Base-by-base conservation (phyloP, 805 yeast genomes). In the Teunomyces tritomae region DNA sequence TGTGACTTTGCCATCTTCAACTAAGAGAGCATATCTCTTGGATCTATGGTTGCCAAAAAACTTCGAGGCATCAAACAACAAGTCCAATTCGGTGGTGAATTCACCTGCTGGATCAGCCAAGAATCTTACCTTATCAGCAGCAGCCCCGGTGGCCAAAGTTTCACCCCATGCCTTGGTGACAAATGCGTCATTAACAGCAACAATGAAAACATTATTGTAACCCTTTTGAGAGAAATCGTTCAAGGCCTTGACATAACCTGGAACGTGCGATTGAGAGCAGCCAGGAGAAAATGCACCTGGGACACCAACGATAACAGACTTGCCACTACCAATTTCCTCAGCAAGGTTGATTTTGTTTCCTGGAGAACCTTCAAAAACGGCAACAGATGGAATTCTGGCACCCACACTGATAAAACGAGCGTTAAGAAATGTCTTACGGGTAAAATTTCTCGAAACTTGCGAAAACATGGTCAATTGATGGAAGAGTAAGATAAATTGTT, bases 101-200 rank as follows among this genome's bases (percentile, higher is more conserved):
- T 81, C 84, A 24, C 86, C 96, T 47, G 72, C 67, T n/a, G 94
- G 84, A 65, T 90, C 97, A 36, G 96, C 89, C 54, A 89, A 73
- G 63, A 86, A 79, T 47, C 78, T 75, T 46, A 84, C 67, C 46
- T 70, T 66, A 27, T 57, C 54, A n/a, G 56, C 57, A 14, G 54
- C 57, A 13, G 54, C 55, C 7, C 47, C 47, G 14, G 55, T 54
- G 41, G 57, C 61, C 26, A 64, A 53, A 2, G 42, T 24, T 47
- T 82, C 78, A 39, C 79, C 81, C 96, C 96, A 90, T 0, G 94
- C 91, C 57, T 80, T 78, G 60, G 84, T 80, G 43, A 89, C 96
- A 65, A 90, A 90, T 2, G 94, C 79, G 63, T 90, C 97, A 66
- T 90, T 90, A 43, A 88, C 96, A 14, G 94, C 77, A 30, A 90